A percentile compares a stretch with the other conserved stretches of the same genome.
phyloP scores from a whole-genome alignment of 495 filamentous ascomycete species.

The Penicillium riverlandense region DNA sequence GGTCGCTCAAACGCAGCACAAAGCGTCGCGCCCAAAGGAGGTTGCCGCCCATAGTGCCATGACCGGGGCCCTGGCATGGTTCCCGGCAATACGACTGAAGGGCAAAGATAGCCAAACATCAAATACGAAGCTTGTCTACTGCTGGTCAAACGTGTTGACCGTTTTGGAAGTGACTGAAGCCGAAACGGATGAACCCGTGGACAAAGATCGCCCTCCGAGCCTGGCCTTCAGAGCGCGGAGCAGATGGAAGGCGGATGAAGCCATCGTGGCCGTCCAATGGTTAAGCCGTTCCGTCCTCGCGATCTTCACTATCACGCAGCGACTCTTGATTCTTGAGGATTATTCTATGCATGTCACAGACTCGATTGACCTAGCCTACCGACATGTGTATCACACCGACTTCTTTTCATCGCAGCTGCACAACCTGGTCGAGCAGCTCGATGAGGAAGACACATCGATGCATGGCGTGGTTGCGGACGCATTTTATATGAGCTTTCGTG shows the following conservation, averaged over 20 bases:
- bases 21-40: slow-evolving; percentile 83
- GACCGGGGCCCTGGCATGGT: slow-evolving; percentile 94
- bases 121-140: slow-evolving; percentile 81
- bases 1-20: slow-evolving; percentile 91
- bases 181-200: slow-evolving; percentile 52
- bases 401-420: slow-evolving; percentile 80
- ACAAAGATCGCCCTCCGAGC: slow-evolving; percentile 60
- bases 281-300: slow-evolving; percentile 88
- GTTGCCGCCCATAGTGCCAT: slow-evolving; percentile 81
- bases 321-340: slow-evolving; percentile 89
- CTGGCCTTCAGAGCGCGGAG: slow-evolving; percentile 77
- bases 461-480: slow-evolving; percentile 96
- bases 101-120: slow-evolving; percentile 48
- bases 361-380: slow-evolving; percentile 84
- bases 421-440: slow-evolving; percentile 75
- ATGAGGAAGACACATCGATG: slow-evolving; percentile 83
- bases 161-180: slow-evolving; percentile 79
- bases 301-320: slow-evolving; percentile 86
- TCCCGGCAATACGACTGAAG: slow-evolving; percentile 90
- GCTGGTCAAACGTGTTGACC: slow-evolving; percentile 94
- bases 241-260: slow-evolving; percentile 89
- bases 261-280: slow-evolving; percentile 97
- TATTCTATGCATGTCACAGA: slow-evolving; percentile 82
- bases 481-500: slow-evolving; percentile 93
- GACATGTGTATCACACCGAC: slow-evolving; percentile 87